Evolutionary conservation across 2,329 filamentous ascomycete genomes (phyloP).

Genomic region (Rutstroemia sp.): DNA sequence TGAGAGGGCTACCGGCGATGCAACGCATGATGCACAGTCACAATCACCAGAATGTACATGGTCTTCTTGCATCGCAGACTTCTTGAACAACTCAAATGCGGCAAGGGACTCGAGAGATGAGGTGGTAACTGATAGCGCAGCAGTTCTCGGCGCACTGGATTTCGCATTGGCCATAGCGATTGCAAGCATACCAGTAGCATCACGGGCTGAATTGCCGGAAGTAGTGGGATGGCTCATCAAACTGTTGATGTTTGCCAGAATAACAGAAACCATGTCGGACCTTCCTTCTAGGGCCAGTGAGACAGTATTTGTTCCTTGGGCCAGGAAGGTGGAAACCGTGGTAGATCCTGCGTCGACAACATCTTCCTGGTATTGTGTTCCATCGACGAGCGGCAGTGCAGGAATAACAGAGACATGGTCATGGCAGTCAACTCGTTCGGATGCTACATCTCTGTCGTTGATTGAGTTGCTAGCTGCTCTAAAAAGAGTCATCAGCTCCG

Average conservation of each 20-base stretch:
- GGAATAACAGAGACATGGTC: background rate
- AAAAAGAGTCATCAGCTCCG: background rate
- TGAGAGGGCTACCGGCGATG: background rate
- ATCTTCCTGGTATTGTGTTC: background rate
- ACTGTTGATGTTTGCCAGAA: constrained; percentile 5
- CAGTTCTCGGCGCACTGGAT: background rate
- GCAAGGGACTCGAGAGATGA: constrained; percentile 1
- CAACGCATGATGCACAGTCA: constrained; percentile 2
- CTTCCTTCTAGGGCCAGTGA: constrained; percentile 4
- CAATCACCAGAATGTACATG: background rate
- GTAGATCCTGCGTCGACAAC: background rate
- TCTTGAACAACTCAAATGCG: constrained; percentile 5
- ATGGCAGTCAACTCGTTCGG: background rate
- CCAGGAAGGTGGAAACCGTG: constrained; percentile 2
- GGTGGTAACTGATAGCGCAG: background rate
- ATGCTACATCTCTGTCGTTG: background rate
- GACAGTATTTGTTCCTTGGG: constrained; percentile 6
- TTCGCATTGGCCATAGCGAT: constrained; percentile 6
- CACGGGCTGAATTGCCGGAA: background rate
- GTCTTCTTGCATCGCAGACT: background rate
- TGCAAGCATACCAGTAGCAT: constrained; percentile 6
- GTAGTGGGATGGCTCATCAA: constrained; percentile 2
- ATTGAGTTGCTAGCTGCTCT: background rate
- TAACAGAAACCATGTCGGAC: constrained; percentile 5
- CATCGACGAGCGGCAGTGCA: background rate